These are phyloP conservation scores for Fusarium mexicanum DNA, from an alignment of 2,329 filamentous ascomycete species.

Conservation along the genomic window DNA sequence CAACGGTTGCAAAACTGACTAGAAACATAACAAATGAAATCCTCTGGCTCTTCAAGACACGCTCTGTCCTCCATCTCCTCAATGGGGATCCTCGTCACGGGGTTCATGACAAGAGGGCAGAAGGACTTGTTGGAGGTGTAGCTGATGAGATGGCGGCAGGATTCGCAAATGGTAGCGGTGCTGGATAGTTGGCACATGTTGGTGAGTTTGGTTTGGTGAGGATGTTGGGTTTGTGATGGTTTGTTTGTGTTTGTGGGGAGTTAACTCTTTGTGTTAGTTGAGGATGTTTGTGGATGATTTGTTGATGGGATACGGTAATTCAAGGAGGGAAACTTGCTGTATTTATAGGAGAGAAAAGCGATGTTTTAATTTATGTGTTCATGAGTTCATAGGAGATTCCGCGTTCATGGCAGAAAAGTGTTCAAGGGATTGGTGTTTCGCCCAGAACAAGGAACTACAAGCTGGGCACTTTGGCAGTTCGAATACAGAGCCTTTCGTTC, in stretches of 20 bases:
- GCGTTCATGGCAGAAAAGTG: not conserved
- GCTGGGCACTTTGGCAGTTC: not conserved
- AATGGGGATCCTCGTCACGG: not conserved
- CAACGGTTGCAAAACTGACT: not conserved
- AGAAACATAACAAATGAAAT: not conserved
- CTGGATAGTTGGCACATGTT: constrained; percentile 17
- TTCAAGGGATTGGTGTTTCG: not conserved
- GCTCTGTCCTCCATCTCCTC: not conserved
- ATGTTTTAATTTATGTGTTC: not conserved
- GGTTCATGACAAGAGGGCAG: not conserved
- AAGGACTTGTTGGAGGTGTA: not conserved
- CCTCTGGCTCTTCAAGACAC: not conserved
- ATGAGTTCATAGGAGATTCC: not conserved
- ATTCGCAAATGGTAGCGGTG: constrained; percentile 2
- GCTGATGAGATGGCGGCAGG: not conserved
- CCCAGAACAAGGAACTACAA: not conserved
- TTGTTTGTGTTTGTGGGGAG: not conserved
- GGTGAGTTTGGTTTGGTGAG: not conserved
- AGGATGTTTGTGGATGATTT: not conserved
- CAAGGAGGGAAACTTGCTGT: rapidly evolving
- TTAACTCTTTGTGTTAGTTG: not conserved
- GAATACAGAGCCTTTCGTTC: not conserved
- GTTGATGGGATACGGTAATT: too few species aligned
- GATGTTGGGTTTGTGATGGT: not conserved
- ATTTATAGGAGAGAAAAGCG: not conserved